A percentile compares a stretch with the other conserved stretches of the same genome.
phyloP scores from a whole-genome alignment of 495 filamentous ascomycete genomes.

The Neurospora sp. region DNA sequence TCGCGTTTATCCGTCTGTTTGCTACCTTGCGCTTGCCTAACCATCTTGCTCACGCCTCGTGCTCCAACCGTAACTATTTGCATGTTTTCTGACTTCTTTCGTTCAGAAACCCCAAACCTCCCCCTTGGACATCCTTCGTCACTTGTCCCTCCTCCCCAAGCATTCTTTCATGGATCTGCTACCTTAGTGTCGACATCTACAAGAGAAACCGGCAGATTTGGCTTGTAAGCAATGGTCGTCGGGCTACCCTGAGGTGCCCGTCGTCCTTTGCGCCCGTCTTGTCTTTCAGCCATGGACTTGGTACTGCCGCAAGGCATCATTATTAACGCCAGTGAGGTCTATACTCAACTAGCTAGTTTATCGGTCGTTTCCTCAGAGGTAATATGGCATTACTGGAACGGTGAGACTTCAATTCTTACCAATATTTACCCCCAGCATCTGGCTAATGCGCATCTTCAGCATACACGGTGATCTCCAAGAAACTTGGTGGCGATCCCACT shows the following conservation, averaged over 20 bases:
- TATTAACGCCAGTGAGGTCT: constrained; percentile 33
- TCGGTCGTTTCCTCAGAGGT: constrained; percentile 35
- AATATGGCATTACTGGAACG: constrained; percentile 40
- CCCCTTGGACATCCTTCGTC: not conserved
- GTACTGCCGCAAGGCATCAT: constrained; percentile 30
- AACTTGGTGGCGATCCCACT: constrained; percentile 37
- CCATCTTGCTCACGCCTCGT: not conserved
- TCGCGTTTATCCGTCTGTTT: not conserved
- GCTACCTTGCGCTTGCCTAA: not conserved
- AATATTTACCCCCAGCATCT: not conserved
- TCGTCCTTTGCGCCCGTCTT: not conserved
- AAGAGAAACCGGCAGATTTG: not conserved
- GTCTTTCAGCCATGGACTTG: constrained; percentile 3
- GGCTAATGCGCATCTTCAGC: constrained; percentile 23
- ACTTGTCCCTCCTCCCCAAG: not conserved
- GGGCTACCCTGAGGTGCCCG: not conserved
- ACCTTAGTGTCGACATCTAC: not conserved
- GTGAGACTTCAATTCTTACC: constrained; percentile 20
- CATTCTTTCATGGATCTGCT: not conserved
- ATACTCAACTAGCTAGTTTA: constrained; percentile 38
- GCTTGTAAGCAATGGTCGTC: not conserved
- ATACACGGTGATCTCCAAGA: constrained; percentile 41
- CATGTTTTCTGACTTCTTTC: not conserved
- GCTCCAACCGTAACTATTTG: not conserved
- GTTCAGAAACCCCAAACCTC: not conserved